Evolutionary conservation across 148 eudicot species (phyloP), one percentile per base, ranked within the genome.

Genomic region (Amaranthus hypochondriacus): DNA sequence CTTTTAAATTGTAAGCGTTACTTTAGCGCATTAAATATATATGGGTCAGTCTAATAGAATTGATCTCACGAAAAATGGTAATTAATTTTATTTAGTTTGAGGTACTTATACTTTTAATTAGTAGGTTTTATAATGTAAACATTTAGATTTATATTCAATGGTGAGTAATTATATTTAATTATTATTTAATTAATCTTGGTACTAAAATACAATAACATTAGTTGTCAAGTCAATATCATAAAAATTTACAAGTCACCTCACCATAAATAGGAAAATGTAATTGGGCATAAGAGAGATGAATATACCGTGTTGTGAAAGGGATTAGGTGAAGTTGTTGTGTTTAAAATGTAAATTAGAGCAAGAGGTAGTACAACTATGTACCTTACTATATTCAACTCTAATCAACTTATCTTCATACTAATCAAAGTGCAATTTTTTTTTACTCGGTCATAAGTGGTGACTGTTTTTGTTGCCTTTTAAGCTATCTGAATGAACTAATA

Each of bases 281-380:
- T 60, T 60, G 8, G 4, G 46, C 2, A 18, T 18, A 18, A 18
- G 18, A 7, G 4, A 10, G 3, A 60, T 58, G 4, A 7, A 58
- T 39, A 58, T 39, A 5, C n/a, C 18, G 62, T n/a, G 21, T 60
- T 60, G 9, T 4, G 9, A 43, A 46, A 42, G 0, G 50, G 21
- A 64, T 46, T 64, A 64, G 68, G 51, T 64, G 68, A 64, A 64
- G 68, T 44, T 12, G 68, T 64, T 64, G 68, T 64, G 7, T 6
- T 0, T 44, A 64, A 64, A 8, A 9, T 46, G 49, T 64, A 46
- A 28, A 44, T 43, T 43, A 47, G 39, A 64, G 51, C 18, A 44
- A 64, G 67, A 43, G 48, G 62, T 58, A 58, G 63, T 28, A 60
- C 43, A 21, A 60, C 21, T 18, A 0, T 8, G 63, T 60, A 60